Conservation (phyloP, 1,139 yeast species). For the Yamadazyma diospyri region DNA sequence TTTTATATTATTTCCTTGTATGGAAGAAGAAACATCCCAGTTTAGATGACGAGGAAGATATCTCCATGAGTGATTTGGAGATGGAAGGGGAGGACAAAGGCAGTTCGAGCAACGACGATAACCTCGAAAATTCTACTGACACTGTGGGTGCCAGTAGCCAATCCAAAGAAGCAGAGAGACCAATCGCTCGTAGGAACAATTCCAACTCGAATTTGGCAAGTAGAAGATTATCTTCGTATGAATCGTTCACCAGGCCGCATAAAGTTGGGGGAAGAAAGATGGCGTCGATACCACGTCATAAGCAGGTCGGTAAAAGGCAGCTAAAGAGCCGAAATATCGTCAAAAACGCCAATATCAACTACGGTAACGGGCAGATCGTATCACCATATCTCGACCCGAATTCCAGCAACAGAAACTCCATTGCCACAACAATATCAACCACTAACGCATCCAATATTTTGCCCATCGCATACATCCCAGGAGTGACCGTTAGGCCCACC, state of each 20-base stretch:
- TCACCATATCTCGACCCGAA: constrained; percentile 24
- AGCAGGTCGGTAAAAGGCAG: constrained; percentile 12
- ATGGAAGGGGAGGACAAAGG: constrained; percentile 20
- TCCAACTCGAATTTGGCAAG: constrained; percentile 12
- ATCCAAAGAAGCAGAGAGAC: constrained; percentile 6
- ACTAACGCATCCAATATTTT: constrained; percentile 78
- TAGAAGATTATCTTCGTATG: constrained; percentile 41
- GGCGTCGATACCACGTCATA: constrained; percentile 12
- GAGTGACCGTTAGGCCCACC: constrained; percentile 70
- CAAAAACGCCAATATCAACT: constrained; percentile 6
- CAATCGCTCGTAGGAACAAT: constrained; percentile 9
- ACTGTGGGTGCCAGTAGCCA: background rate
- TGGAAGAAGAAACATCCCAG: constrained; percentile 26
- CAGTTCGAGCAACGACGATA: constrained; percentile 12
- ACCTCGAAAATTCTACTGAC: constrained; percentile 4
- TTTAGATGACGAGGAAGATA: constrained; percentile 25
- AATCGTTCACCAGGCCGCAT: constrained; percentile 42
- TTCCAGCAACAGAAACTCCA: constrained; percentile 34
- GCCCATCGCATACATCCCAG: constrained; percentile 94
- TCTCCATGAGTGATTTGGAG: constrained; percentile 18
- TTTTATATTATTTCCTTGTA: constrained; percentile 32
- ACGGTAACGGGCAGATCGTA: constrained; percentile 5
- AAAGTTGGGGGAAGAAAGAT: constrained; percentile 13
- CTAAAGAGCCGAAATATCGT: constrained; percentile 12
- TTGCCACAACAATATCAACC: constrained; percentile 64